Percentiles rank a stretch among this genome's conserved stretches.
Evolutionary conservation across 129 eudicot genomes (phyloP).

Genomic region (Flaveria robusta): DNA sequence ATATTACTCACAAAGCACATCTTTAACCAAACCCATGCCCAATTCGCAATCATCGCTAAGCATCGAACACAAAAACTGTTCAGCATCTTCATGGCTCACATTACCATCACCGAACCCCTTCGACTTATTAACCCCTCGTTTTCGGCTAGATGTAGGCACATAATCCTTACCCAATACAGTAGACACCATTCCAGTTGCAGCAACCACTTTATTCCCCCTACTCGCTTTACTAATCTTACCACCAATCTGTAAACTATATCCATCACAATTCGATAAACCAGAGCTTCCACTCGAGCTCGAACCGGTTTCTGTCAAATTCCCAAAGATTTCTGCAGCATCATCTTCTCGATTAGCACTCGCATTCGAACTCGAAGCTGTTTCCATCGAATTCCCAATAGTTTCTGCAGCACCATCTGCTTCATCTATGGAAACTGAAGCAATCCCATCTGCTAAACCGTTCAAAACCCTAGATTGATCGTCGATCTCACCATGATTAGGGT

Average conservation of each 20-base stretch:
- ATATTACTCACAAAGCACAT: conserved; percentile 73
- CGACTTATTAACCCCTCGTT: conserved; percentile 35
- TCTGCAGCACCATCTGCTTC: conserved; percentile 56
- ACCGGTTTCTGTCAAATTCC: conserved; percentile 32
- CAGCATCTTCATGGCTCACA: conserved; percentile 57
- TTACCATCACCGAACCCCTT: conserved; percentile 35
- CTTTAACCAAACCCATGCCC: conserved; percentile 81
- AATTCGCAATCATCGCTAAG: conserved; percentile 78
- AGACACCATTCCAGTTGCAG: conserved; percentile 80
- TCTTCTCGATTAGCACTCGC: conserved; percentile 40
- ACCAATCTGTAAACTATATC: conserved; percentile 23
- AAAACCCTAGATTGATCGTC: conserved; percentile 37
- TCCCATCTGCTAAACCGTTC: conserved; percentile 47
- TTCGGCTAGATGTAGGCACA: conserved; percentile 48
- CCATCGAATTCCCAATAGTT: conserved; percentile 35
- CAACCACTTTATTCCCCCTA: conserved; percentile 60
- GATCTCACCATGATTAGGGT: not conserved
- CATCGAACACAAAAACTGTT: conserved; percentile 86
- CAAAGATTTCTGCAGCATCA: conserved; percentile 36
- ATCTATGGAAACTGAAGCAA: conserved; percentile 58
- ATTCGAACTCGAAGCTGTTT: conserved; percentile 47
- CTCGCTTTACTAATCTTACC: conserved; percentile 24
- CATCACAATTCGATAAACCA: conserved; percentile 42
- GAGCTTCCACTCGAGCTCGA: conserved; percentile 59
- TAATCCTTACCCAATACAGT: conserved; percentile 74